These are phyloP conservation scores for Phytopythium sindhum DNA, from an alignment of 352 stramenopile species.

Conservation along the genomic window DNA sequence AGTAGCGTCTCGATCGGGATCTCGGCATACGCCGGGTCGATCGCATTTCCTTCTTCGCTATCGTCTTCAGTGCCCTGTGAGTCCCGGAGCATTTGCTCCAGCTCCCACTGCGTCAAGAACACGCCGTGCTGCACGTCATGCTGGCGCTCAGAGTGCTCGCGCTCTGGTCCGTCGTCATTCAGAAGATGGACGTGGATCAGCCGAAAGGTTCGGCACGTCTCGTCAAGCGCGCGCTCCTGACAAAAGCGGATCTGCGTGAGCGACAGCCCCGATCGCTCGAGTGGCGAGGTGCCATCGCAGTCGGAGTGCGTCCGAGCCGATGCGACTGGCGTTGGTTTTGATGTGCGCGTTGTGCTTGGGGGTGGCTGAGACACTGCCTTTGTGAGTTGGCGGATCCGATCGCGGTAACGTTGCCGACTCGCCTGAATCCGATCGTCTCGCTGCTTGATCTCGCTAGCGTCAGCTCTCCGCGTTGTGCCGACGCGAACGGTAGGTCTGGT, in stretches of 20 bases:
- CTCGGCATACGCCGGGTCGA: conserved; percentile 11
- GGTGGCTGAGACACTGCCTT: conserved; percentile 3
- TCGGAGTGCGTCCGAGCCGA: background rate
- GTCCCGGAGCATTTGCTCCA: conserved; percentile 22
- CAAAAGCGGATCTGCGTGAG: conserved; percentile 54
- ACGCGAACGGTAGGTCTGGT: background rate
- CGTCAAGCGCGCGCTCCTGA: conserved; percentile 42
- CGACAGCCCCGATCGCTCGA: conserved; percentile 37
- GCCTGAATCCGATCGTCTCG: conserved; percentile 38
- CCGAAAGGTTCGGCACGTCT: conserved; percentile 36
- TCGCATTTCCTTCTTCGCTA: background rate
- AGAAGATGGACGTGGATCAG: conserved; percentile 29
- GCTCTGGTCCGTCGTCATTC: conserved; percentile 10
- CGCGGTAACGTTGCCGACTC: conserved; percentile 24
- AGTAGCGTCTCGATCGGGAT: conserved; percentile 31
- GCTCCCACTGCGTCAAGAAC: conserved; percentile 56
- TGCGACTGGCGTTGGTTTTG: background rate
- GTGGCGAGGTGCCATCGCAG: conserved; percentile 15
- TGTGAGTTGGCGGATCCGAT: conserved; percentile 6
- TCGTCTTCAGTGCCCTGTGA: background rate
- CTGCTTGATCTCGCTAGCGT: background rate
- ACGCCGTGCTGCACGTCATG: conserved; percentile 22
- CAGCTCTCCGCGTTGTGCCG: background rate
- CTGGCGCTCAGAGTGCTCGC: conserved; percentile 9
- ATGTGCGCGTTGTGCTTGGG: background rate